Base-by-base conservation (phyloP, 305 asterid genomes). In the Fraxinus sp. region DNA sequence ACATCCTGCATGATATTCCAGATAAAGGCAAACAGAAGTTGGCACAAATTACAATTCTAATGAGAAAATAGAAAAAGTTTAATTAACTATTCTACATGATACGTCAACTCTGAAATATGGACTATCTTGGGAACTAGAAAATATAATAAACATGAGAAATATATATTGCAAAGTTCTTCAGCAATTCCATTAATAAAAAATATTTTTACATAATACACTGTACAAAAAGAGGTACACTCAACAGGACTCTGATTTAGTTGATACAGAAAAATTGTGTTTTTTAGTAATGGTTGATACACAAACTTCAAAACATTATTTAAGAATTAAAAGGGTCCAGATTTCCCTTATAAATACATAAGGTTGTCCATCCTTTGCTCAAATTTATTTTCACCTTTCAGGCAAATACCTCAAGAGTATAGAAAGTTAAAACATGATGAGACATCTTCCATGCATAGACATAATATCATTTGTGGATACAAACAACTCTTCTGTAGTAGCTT, bases 1-100 rank as follows among this genome's bases (percentile, higher is more conserved):
- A 78, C 95, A 91, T 89, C 95, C 99, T 96, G 94, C 91, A 84
- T 73, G 80, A 83, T 78, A 75, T 76, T 83, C 73, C 37, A 49
- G 52, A 74, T 52, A 82, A 85, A 24, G 10, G 74, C 82, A 18
- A 79, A 85, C 52, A 49, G 52, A 81, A 85, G 83, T 83, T 39
- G 74, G 66, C 36, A 82, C 39, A 79, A 46, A 43, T 68, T 79
- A 24, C 52, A 14, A 6, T 57, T 64, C 73, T 75, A 59, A 36
- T 33, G 18, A 80, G 66, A 84, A 39, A 32, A 30, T 10, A 77
- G 22, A 35, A 11, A 43, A 7, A 43, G 66, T 62, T 26, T 9
- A 30, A 28, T 52, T 18, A 79, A 39, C 62, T 16, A 59, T 79
- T 39, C 43, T 26, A 32, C 77, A 52, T 30, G 13, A 55, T 68